Conservation (phyloP, 495 filamentous ascomycete genomes). For the Jackrogersella multiformis region DNA sequence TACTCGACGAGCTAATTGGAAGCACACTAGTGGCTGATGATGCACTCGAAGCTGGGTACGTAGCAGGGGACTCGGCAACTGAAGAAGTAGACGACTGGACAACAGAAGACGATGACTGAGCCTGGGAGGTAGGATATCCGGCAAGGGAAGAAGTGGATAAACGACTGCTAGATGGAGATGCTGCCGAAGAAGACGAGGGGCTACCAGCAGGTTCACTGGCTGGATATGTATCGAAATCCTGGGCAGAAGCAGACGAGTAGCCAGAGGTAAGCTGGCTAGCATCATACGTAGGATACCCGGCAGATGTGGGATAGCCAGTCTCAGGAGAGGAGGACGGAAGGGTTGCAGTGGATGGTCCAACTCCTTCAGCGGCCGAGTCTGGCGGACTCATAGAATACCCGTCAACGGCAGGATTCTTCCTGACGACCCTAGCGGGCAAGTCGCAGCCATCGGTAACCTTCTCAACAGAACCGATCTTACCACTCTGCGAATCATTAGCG, state of each 20-base stretch:
- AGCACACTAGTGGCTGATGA: constrained; percentile 10
- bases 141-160: not conserved
- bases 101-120: constrained; percentile 7
- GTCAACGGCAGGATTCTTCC: too few relatives aligned
- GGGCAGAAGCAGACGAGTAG: not conserved
- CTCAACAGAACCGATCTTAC: constrained; percentile 39
- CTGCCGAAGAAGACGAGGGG: constrained; percentile 7
- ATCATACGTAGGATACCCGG: constrained; percentile 1
- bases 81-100: constrained; percentile 15
- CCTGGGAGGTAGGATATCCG: constrained; percentile 7
- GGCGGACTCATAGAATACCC: constrained; percentile 20
- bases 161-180: constrained; percentile 9
- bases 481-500: constrained; percentile 39
- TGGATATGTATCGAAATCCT: constrained; percentile 10
- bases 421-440: constrained; percentile 21
- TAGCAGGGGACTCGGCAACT: constrained; percentile 3
- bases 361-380: constrained; percentile 4
- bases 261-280: constrained; percentile 7
- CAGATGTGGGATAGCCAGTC: constrained; percentile 1
- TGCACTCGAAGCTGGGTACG: constrained; percentile 13
- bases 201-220: constrained; percentile 15
- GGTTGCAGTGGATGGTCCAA: constrained; percentile 7
- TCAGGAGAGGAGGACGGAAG: not conserved
- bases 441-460: constrained; percentile 37
- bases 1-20: not conserved